Evolutionary conservation across 1,284 basidiomycete genomes (phyloP).

Genomic region (Sporisorium iseilematis-ciliati): DNA sequence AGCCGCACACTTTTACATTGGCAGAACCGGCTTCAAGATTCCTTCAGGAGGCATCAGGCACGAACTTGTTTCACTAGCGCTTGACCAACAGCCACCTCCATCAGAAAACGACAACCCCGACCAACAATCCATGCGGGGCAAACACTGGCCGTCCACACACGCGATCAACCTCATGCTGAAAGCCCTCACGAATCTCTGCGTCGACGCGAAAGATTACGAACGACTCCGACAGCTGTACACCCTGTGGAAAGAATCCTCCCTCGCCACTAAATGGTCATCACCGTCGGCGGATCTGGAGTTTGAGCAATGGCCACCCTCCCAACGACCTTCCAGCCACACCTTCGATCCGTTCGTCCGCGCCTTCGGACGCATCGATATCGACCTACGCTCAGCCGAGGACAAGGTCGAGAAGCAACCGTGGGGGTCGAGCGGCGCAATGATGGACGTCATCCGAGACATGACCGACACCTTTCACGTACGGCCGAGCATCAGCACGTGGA

Average conservation of each 20-base stretch:
- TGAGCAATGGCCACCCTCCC: slow-evolving; percentile 34
- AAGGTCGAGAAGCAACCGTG: slow-evolving; percentile 12
- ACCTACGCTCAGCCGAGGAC: neutral
- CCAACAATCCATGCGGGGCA: slow-evolving; percentile 13
- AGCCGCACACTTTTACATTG: slow-evolving; percentile 25
- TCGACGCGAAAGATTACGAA: slow-evolving; percentile 29
- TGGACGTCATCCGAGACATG: slow-evolving; percentile 46
- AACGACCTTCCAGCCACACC: slow-evolving; percentile 34
- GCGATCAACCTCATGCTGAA: slow-evolving; percentile 44
- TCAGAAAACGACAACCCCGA: neutral
- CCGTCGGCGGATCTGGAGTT: slow-evolving; percentile 12
- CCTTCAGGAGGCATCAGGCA: slow-evolving; percentile 35
- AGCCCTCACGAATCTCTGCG: slow-evolving; percentile 22
- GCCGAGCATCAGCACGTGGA: slow-evolving; percentile 41
- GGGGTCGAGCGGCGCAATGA: slow-evolving; percentile 33
- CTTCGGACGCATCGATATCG: slow-evolving; percentile 31
- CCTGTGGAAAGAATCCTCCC: slow-evolving; percentile 24
- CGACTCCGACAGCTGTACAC: slow-evolving; percentile 24
- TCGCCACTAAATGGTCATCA: neutral
- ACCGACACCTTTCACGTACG: slow-evolving; percentile 22
- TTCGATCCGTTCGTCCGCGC: slow-evolving; percentile 44
- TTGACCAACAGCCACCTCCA: slow-evolving; percentile 8
- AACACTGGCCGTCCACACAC: slow-evolving; percentile 48
- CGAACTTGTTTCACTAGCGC: slow-evolving; percentile 19
- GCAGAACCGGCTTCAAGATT: slow-evolving; percentile 32